Conservation (phyloP, 768 basidiomycete genomes). For the Mycena amicta region DNA sequence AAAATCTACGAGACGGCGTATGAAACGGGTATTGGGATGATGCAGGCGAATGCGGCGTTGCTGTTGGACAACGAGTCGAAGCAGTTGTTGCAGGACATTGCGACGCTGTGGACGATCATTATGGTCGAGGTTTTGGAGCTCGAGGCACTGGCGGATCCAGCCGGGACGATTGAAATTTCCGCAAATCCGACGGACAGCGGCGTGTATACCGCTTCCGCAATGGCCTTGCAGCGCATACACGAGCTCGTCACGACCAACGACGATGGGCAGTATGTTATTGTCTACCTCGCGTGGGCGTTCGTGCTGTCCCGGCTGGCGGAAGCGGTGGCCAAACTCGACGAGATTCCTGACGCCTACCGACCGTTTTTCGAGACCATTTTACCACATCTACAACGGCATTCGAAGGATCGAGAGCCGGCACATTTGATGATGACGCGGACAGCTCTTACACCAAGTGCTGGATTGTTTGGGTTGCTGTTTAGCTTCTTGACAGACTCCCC, state of each 20-base stretch:
- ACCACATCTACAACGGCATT: conserved; percentile 43
- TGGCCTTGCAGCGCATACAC: conserved; percentile 67
- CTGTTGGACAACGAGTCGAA: conserved; percentile 75
- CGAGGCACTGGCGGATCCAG: conserved; percentile 63
- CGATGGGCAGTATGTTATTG: conserved; percentile 66
- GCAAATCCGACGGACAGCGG: conserved; percentile 48
- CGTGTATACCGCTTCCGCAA: conserved; percentile 64
- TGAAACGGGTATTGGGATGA: conserved; percentile 61
- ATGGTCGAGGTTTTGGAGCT: conserved; percentile 80
- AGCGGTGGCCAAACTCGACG: conserved; percentile 47
- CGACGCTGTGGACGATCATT: conserved; percentile 78
- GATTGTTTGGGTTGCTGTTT: conserved; percentile 59
- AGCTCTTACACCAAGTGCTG: conserved; percentile 59
- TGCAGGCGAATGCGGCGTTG: conserved; percentile 62
- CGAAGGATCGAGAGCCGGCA: conserved; percentile 61
- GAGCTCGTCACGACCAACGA: conserved; percentile 61
- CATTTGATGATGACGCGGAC: conserved; percentile 60
- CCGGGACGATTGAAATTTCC: conserved; percentile 50
- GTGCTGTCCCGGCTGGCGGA: conserved; percentile 67
- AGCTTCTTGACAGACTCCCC: conserved; percentile 69
- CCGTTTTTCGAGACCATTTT: conserved; percentile 57
- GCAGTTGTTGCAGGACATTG: conserved; percentile 66
- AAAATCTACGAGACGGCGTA: conserved; percentile 68
- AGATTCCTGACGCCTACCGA: conserved; percentile 57
- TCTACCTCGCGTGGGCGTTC: conserved; percentile 84